Conservation (phyloP, 2,329 filamentous ascomycete genomes). For the Sclerotinia glacialis region DNA sequence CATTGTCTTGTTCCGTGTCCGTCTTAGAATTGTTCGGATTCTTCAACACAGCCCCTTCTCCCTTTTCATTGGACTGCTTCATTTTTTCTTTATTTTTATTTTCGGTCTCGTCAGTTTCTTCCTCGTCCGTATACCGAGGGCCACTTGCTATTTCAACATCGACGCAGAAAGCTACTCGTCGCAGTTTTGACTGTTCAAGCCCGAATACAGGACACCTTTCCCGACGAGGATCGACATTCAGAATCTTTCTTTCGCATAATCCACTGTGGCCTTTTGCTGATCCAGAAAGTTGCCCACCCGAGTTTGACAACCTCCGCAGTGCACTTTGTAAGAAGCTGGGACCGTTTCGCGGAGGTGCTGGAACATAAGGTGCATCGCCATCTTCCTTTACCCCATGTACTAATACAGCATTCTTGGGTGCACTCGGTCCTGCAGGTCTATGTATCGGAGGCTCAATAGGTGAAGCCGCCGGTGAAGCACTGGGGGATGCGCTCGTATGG, state of each 20-base stretch:
- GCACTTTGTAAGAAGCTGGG: conserved; percentile 77
- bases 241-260: conserved; percentile 72
- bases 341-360: conserved; percentile 69
- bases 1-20: conserved; percentile 51
- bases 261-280: conserved; percentile 58
- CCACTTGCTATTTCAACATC: conserved; percentile 95
- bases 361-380: conserved; percentile 67
- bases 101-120: conserved; percentile 51
- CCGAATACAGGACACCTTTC: conserved; percentile 78
- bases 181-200: conserved; percentile 74
- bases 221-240: conserved; percentile 81
- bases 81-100: conserved; percentile 58
- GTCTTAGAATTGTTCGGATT: conserved; percentile 59
- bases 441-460: conserved; percentile 40
- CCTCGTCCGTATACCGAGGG: conserved; percentile 71
- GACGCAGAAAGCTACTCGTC: conserved; percentile 90
- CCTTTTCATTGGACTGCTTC: conserved; percentile 63
- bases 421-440: conserved; percentile 37
- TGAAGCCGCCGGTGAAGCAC: conserved; percentile 27
- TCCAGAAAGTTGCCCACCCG: conserved; percentile 41
- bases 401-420: conserved; percentile 58
- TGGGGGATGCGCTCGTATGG: conserved; percentile 34
- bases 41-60: conserved; percentile 73
- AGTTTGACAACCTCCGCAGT: conserved; percentile 72
- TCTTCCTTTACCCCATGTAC: conserved; percentile 54